Evolutionary conservation across 148 eudicot species (phyloP).

Genomic region (Spergularia marina): DNA sequence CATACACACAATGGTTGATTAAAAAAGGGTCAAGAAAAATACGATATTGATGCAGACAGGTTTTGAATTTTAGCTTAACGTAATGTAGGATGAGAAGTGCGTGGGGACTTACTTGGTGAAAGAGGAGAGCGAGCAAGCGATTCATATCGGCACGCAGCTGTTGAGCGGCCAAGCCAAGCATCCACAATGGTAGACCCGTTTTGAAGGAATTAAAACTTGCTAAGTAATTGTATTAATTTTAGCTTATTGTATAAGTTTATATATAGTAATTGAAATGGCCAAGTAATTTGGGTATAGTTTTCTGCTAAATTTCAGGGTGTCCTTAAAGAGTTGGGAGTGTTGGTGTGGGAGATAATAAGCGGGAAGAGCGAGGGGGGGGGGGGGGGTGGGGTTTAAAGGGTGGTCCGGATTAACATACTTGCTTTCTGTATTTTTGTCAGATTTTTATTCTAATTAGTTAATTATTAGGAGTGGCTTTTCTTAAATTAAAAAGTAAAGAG

Average conservation of each 20-base stretch:
- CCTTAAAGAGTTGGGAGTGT: not conserved
- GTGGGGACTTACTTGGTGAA: conserved; percentile 55
- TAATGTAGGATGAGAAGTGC: too few species aligned
- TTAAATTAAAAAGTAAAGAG: too few species aligned
- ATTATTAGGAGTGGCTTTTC: too few species aligned
- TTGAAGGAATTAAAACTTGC: conserved; percentile 33
- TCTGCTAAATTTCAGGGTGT: conserved; percentile 14
- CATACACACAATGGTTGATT: not conserved
- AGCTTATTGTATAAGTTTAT: not conserved
- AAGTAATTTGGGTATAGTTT: not conserved
- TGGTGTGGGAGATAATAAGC: conserved; percentile 9
- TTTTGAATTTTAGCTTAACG: too few species aligned
- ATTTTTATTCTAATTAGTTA: too few species aligned
- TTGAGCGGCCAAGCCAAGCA: conserved; percentile 76
- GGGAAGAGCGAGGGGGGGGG: conserved; percentile 21
- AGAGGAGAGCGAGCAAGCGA: conserved; percentile 75
- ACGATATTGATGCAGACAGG: too few species aligned
- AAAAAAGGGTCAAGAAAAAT: not conserved
- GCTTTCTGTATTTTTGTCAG: too few species aligned
- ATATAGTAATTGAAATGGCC: not conserved
- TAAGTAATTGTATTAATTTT: not conserved
- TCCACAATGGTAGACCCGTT: conserved; percentile 96
- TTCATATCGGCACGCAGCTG: conserved; percentile 86
- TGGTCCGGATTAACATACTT: not conserved
- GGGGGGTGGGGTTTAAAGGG: not conserved